A percentile compares a stretch with the other conserved stretches of the same genome.
Conservation (phyloP, 305 asterid species). For the Solanum hybrid region DNA sequence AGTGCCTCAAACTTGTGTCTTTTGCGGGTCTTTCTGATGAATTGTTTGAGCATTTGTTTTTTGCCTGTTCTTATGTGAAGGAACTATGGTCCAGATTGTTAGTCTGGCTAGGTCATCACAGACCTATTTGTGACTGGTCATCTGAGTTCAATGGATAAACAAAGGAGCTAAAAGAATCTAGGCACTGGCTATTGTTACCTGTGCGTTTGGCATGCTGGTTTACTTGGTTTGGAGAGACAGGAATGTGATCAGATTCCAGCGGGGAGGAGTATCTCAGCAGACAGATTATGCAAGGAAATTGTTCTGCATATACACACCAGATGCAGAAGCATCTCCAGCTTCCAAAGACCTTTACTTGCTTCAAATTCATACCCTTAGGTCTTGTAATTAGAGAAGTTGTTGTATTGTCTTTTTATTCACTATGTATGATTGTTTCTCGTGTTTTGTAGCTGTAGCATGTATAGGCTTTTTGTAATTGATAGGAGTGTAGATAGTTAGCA, state of each 20-base stretch:
- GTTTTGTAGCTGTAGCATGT: background rate
- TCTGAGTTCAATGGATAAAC: background rate
- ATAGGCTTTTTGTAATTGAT: background rate
- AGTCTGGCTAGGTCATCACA: background rate
- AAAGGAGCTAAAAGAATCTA: background rate
- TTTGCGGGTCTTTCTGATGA: background rate
- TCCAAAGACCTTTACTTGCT: background rate
- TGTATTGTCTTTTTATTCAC: background rate
- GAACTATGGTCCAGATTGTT: background rate
- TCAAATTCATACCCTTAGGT: background rate
- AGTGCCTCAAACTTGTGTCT: background rate
- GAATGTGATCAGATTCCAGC: background rate
- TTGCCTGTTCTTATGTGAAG: background rate
- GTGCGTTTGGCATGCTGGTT: background rate
- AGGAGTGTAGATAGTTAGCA: background rate
- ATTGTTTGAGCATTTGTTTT: background rate
- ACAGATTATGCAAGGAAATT: background rate
- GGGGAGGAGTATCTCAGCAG: background rate
- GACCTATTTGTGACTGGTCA: background rate
- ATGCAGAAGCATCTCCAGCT: background rate
- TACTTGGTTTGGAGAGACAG: background rate
- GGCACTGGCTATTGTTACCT: background rate
- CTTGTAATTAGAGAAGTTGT: background rate
- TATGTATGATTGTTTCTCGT: background rate
- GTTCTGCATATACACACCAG: background rate